Evolutionary conservation across 768 basidiomycete genomes (phyloP), one percentile per base, ranked within the genome.

Genomic region (Macrolepiota albuminosa): DNA sequence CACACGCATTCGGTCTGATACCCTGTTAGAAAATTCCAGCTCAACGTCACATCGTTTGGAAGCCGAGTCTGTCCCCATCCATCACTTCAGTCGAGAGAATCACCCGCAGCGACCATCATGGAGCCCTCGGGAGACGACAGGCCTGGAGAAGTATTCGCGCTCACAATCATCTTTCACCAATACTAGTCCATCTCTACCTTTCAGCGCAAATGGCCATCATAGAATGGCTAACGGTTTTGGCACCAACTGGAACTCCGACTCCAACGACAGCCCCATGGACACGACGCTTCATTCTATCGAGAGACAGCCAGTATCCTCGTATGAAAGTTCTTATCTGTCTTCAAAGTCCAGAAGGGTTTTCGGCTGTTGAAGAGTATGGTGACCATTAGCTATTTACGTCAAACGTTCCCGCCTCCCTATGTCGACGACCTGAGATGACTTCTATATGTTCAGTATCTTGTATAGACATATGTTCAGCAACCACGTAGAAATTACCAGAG

Each of bases 271-370:
- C 24, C 66, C 77, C 54, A 67, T 67, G 18, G 74, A 75, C 10
- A 72, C 74, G 2, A 73, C 72, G 6, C 69, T 77, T 8, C 77
- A 78, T 54, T 46, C 67, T 34, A 63, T 60, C 24, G 59, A 59
- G 57, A 61, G 65, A 40, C 63, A 66, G 51, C 40, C 63, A 10
- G 47, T 63, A 29, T 42, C 61, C 16, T 60, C 60, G 36, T 63
- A 63, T 51, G 60, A 61, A 21, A n/a, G 42, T 33, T 55, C 73
- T 26, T 73, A 71, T 54, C 66, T 76, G 14, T 65, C 78, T 52
- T 73, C 78, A 24, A 21, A 77, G 75, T 56, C 73, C 78, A 57
- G 79, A 78, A 48, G 78, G 78, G 34, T 79, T 76, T 66, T 70
- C 75, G 16, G 72, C 70, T 39, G 74, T 75, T 49, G 77, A 77